phyloP scores from a whole-genome alignment of 768 basidiomycete genomes.

The Mycena olivaceomarginata region DNA sequence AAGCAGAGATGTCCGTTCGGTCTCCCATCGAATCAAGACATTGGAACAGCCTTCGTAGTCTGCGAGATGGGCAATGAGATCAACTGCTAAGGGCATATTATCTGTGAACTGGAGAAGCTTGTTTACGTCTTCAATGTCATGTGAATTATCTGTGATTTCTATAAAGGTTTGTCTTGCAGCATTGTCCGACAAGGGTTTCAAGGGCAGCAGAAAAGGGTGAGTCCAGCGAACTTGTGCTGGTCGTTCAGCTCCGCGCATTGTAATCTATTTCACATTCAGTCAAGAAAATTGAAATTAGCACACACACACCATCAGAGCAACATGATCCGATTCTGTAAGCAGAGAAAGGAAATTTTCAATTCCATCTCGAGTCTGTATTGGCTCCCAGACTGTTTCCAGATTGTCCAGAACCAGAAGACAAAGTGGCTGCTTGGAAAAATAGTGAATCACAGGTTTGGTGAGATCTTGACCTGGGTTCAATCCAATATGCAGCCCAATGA shows the following conservation, averaged over 20 bases:
- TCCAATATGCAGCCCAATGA: background rate
- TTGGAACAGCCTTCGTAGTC: background rate
- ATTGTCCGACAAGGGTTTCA: background rate
- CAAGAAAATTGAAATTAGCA: background rate
- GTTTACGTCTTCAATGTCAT: background rate
- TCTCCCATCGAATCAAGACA: background rate
- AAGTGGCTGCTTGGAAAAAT: background rate
- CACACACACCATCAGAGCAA: background rate
- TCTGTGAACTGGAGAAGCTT: background rate
- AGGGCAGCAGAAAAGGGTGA: background rate
- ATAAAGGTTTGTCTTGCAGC: background rate
- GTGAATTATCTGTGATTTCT: background rate
- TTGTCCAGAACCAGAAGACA: background rate
- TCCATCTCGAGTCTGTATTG: background rate
- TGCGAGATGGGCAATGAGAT: background rate
- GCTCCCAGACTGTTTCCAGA: conserved; percentile 1
- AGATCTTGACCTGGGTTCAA: background rate
- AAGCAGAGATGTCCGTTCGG: background rate
- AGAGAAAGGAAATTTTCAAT: background rate
- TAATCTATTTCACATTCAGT: background rate
- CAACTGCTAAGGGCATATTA: background rate
- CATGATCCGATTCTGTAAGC: background rate
- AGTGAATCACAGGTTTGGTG: background rate
- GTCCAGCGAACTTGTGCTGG: conserved; percentile 3
- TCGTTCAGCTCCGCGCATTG: background rate